Conservation (phyloP, 2,329 filamentous ascomycete genomes). For the Ophiostoma novo-ulmi region DNA sequence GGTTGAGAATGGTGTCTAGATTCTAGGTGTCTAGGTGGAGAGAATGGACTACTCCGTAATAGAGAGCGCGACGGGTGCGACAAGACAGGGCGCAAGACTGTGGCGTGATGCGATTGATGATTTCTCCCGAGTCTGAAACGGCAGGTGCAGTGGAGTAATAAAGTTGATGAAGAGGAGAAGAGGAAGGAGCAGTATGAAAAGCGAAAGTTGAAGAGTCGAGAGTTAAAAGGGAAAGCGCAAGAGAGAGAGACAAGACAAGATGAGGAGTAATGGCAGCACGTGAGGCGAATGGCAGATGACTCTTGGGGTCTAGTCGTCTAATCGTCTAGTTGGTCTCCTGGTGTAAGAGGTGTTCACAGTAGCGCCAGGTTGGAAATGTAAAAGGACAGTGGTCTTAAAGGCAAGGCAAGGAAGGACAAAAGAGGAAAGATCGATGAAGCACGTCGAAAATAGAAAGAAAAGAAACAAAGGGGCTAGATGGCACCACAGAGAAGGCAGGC, state of each 20-base stretch:
- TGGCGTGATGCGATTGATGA: slow-evolving; percentile 20
- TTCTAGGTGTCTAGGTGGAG: background rate
- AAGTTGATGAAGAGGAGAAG: background rate
- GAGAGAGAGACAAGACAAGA: background rate
- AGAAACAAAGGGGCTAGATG: background rate
- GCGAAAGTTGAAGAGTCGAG: background rate
- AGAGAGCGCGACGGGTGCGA: background rate
- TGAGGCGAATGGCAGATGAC: slow-evolving; percentile 12
- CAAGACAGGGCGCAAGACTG: slow-evolving; percentile 3
- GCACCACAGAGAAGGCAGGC: background rate
- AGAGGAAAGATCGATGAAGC: slow-evolving; percentile 2
- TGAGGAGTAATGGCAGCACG: slow-evolving; percentile 6
- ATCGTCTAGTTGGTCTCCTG: background rate
- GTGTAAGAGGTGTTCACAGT: background rate
- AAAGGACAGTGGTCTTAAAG: background rate
- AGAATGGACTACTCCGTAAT: too few relatives aligned
- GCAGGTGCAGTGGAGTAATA: slow-evolving; percentile 6
- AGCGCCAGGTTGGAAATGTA: background rate
- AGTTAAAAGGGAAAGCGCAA: background rate
- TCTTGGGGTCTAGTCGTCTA: slow-evolving; percentile 9
- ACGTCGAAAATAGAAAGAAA: background rate
- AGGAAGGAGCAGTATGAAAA: background rate
- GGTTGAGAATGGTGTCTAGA: background rate
- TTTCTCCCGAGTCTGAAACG: slow-evolving; percentile 21
- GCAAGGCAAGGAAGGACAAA: background rate